Conservation (phyloP, 2,329 filamentous ascomycete genomes). For the Cladobotryum protrusum region DNA sequence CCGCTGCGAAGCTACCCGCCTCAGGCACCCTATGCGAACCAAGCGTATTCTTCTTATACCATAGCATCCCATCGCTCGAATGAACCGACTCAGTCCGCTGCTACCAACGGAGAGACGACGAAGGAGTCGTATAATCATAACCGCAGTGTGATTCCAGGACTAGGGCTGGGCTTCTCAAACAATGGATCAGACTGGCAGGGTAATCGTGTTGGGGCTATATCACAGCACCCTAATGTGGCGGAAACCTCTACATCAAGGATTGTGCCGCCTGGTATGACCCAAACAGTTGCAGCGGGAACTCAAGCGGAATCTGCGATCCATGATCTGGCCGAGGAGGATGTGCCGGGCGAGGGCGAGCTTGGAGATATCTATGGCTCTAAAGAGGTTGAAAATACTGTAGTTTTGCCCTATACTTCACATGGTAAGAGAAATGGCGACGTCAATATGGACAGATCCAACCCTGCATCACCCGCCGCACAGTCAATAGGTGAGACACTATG, state of each 20-base stretch:
- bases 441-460: background rate
- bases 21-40: constrained; percentile 14
- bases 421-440: background rate
- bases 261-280: background rate
- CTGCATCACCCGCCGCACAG: background rate
- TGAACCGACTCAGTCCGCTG: constrained; percentile 7
- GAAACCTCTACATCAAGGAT: background rate
- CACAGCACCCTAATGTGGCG: background rate
- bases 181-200: constrained; percentile 9
- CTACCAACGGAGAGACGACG: constrained; percentile 8
- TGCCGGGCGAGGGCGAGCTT: constrained; percentile 63
- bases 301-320: constrained; percentile 3
- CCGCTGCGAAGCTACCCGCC: constrained; percentile 11
- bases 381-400: constrained; percentile 6
- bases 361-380: constrained; percentile 49
- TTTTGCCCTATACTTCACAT: background rate
- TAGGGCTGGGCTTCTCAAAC: constrained; percentile 24
- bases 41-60: constrained; percentile 15
- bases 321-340: constrained; percentile 53
- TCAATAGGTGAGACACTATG: constrained; percentile 1
- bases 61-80: constrained; percentile 9
- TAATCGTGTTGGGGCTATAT: background rate
- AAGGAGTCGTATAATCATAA: constrained; percentile 20
- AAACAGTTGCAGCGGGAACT: background rate
- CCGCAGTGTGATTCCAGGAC: constrained; percentile 28